These are phyloP conservation scores for Mycena vitilis DNA, from an alignment of 768 basidiomycete genomes.

Conservation along the genomic window DNA sequence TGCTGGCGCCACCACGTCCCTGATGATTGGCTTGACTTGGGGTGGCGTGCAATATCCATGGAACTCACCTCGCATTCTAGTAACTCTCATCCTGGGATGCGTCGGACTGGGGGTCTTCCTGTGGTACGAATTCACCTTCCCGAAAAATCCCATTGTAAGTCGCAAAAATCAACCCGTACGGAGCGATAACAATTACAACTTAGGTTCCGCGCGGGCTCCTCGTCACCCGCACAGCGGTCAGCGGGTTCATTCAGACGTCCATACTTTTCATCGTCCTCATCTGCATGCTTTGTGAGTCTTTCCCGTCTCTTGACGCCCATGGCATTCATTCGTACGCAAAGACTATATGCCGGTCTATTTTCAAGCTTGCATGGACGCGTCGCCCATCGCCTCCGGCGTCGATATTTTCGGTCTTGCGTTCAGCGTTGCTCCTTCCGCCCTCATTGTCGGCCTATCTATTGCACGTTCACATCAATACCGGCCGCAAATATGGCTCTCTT, in stretches of 20 bases:
- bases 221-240: constrained; percentile 18
- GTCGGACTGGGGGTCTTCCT: constrained; percentile 48
- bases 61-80: constrained; percentile 47
- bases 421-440: constrained; percentile 31
- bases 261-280: constrained; percentile 15
- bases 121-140: constrained; percentile 45
- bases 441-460: constrained; percentile 45
- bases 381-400: constrained; percentile 46
- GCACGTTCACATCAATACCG: constrained; percentile 31
- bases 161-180: constrained; percentile 20
- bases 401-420: constrained; percentile 42
- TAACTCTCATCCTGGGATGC: constrained; percentile 51
- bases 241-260: constrained; percentile 26
- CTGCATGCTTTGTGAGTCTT: constrained; percentile 7
- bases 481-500: constrained; percentile 26
- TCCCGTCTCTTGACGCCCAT: neutral
- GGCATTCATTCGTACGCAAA: constrained; percentile 12
- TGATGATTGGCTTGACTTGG: constrained; percentile 53
- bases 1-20: constrained; percentile 42
- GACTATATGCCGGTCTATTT: constrained; percentile 58
- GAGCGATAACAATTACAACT: too few relatives aligned
- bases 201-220: constrained; percentile 19
- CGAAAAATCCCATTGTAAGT: constrained; percentile 46
- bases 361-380: constrained; percentile 52
- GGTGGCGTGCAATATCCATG: constrained; percentile 52